Base-by-base conservation (phyloP, 768 basidiomycete genomes). In the Podaxis sp. region DNA sequence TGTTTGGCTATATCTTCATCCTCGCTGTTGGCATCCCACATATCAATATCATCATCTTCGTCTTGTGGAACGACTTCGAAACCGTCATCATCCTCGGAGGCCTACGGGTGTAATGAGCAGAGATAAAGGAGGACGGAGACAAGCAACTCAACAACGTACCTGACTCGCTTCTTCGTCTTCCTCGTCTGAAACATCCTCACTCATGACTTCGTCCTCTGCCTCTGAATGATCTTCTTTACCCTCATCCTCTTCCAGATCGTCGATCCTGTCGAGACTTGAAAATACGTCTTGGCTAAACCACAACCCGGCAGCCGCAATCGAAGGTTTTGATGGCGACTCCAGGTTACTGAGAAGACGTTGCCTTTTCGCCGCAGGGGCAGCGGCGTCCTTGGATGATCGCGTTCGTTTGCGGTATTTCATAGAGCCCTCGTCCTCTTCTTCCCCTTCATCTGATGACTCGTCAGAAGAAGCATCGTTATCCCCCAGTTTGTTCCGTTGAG, bases 211-310 rank as follows among this genome's bases (percentile, higher is more conserved):
- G 15, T 73, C 73, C 24, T 71, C 70, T 11, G 72, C 65, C 4
- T 77, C 77, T 0, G 33, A 62, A 28, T 73, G 68, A 12, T 68
- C 73, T n/a, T 71, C 70, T 10, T 71, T 65, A 6, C 77, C 77
- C 0, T 40, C 63, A 28, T 73, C 69, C 15, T 70, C 69, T 37
- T 71, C 68, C 8, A 65, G 62, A 28, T 65, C 70, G 3, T 72
- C 76, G 5, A 77, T 71, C 5, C 69, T 82, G 48, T 83, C 85
- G 6, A 85, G 73, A 24, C 84, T 89, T 55, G 86, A 82, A 80
- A 99, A 99, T 49, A 97, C 75, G 56, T 91, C 90, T 75, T 97
- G 96, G 66, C 91, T 89, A 76, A 98, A 99, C 97, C 97, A 99
- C n/a, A 98, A 73, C 68, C 89, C 84, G 2, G 95, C 85, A 50